Evolutionary conservation across 495 filamentous ascomycete genomes (phyloP), one percentile per base, ranked within the genome.

Genomic region (Neurospora sp.): DNA sequence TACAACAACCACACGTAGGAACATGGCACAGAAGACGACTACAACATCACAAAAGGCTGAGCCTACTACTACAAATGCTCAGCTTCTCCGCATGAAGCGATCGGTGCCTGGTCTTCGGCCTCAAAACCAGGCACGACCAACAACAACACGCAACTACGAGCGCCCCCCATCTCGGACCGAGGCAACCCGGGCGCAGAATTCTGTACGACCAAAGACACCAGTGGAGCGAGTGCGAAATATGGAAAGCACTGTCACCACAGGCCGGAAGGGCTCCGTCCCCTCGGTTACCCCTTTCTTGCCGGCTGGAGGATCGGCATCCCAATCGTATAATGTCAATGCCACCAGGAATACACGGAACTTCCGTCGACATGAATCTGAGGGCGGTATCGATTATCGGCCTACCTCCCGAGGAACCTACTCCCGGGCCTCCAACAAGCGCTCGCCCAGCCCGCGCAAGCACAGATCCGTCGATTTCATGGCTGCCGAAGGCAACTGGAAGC

Each of bases 71-170:
- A 91, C 91, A 16, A 89, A 84, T 77, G 87, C 91, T 35, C 92
- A 96, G 74, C 82, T 93, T 39, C 84, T 98, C 42, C 90, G 90
- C 78, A 83, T 93, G 38, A 98, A 98, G 83, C 89, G 94, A 69
- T 98, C 96, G 8, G 87, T 96, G 82, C 94, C 96, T 35, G 89
- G 87, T 35, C 91, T 97, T 83, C 87, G 92, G 70, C 76, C 82
- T 40, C 85, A 86, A 65, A 81, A 81, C 39, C 83, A 83, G 39
- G 81, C 75, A 7, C 85, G 86, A 45, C 77, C 74, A 35, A 72
- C 73, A 3, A 76, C 84, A 42, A 83, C 86, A 22, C 73, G 72
- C 53, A 61, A 61, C 40, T 84, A 85, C 69, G 88, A 89, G 71
- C 81, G 86, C 45, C 87, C 86, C 27, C 83, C 87, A 5, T 86